These are phyloP conservation scores for Pyrus communis DNA, from an alignment of 306 rosid genomes.

Conservation along the genomic window DNA sequence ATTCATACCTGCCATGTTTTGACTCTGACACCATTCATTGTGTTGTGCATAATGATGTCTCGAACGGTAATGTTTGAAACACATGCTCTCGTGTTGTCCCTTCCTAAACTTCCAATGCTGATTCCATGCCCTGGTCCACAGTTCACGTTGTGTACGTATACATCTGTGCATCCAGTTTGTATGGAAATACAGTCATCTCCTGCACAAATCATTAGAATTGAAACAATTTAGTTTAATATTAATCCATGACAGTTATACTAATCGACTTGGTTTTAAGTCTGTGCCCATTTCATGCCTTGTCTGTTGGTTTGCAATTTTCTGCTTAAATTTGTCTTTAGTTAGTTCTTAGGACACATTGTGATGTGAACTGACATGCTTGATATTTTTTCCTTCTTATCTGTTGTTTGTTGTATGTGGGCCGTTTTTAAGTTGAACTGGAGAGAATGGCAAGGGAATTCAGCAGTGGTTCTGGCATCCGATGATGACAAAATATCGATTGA, in stretches of 20 bases:
- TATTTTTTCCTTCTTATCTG: not conserved
- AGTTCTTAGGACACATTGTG: not conserved
- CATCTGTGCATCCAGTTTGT: slow-evolving; percentile 91
- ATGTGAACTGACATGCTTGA: not conserved
- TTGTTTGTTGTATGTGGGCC: not conserved
- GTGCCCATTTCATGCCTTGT: not conserved
- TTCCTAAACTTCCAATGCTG: slow-evolving; percentile 94
- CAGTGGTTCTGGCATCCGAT: slow-evolving; percentile 3
- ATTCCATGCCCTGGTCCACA: slow-evolving; percentile 99
- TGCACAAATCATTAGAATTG: slow-evolving; percentile 23
- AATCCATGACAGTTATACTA: not conserved
- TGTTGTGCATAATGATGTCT: slow-evolving; percentile 69
- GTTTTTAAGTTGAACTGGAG: not conserved
- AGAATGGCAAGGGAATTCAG: slow-evolving; percentile 5
- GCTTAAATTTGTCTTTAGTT: not conserved
- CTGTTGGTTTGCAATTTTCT: not conserved
- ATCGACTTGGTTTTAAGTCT: not conserved
- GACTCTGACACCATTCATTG: slow-evolving; percentile 94
- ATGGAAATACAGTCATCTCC: slow-evolving; percentile 92
- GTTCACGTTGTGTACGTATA: slow-evolving; percentile 76
- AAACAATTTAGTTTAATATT: not conserved
- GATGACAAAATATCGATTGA: slow-evolving; percentile 14
- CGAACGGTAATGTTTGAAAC: slow-evolving; percentile 92
- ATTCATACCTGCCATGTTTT: slow-evolving; percentile 95
- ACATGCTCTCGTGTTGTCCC: slow-evolving; percentile 79